Conservation (phyloP, 2,329 filamentous ascomycete species). For the Hymenoscyphus occultus region DNA sequence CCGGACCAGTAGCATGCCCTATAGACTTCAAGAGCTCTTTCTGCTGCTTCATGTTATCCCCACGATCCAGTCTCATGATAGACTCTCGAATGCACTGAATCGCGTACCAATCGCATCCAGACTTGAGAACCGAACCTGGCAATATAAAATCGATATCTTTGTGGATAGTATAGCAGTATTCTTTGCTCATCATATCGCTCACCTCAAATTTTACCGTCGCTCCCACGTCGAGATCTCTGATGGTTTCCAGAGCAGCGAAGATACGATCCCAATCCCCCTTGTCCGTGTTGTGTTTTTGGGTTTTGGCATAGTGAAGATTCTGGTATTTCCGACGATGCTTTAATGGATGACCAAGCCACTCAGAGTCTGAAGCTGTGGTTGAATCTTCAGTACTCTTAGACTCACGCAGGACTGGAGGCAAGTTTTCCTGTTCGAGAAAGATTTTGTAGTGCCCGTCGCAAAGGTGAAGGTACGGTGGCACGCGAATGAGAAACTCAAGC, state of each 20-base stretch:
- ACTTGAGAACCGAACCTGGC: background rate
- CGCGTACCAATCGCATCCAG: background rate
- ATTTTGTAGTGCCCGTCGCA: background rate
- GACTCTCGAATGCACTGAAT: background rate
- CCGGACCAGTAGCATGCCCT: background rate
- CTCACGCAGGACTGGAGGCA: background rate
- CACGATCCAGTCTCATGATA: background rate
- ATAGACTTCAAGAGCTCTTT: background rate
- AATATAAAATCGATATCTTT: no score
- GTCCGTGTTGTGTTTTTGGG: no score
- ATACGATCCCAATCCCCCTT: no score
- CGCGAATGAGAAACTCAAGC: background rate
- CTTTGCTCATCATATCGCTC: no score
- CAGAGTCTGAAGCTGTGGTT: no score
- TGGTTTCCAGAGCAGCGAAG: no score
- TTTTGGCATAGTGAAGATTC: no score
- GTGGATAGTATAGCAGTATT: no score
- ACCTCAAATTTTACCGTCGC: no score
- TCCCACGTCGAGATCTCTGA: no score
- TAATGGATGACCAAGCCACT: no score
- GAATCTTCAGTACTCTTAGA: background rate
- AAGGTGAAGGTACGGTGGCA: background rate
- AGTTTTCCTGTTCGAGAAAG: background rate
- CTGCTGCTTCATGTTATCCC: background rate
- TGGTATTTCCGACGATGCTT: no score